These are phyloP conservation scores for Auricularia sp. DNA, from an alignment of 768 basidiomycete genomes.

Conservation along the genomic window DNA sequence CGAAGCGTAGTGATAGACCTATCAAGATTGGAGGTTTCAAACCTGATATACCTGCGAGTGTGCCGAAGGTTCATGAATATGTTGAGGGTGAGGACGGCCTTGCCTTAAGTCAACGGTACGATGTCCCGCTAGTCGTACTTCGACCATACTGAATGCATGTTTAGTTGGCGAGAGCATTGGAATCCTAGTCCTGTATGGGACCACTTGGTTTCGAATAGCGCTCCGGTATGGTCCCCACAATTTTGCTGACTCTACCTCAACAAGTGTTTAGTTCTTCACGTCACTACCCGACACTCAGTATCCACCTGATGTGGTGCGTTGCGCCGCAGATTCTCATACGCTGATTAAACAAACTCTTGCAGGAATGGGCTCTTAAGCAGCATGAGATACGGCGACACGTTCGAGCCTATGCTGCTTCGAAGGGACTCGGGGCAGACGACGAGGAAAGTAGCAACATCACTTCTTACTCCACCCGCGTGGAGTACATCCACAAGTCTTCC, in stretches of 20 bases:
- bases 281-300: slow-evolving; percentile 3
- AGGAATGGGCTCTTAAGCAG: slow-evolving; percentile 20
- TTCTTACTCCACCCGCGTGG: slow-evolving; percentile 41
- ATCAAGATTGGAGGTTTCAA: neutral
- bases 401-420: slow-evolving; percentile 33
- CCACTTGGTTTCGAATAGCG: slow-evolving; percentile 25
- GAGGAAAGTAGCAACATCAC: slow-evolving; percentile 21
- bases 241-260: neutral
- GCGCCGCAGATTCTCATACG: slow-evolving; percentile 16
- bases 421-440: slow-evolving; percentile 35
- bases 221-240: slow-evolving; percentile 19
- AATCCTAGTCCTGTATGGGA: slow-evolving; percentile 31
- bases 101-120: neutral
- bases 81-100: neutral
- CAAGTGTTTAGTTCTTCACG: neutral
- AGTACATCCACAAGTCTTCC: slow-evolving; percentile 31
- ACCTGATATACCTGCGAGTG: neutral
- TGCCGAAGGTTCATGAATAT: neutral
- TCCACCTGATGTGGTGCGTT: slow-evolving; percentile 8
- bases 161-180: slow-evolving; percentile 20
- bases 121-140: neutral
- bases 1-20: neutral
- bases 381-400: slow-evolving; percentile 28
- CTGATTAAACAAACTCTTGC: slow-evolving; percentile 21
- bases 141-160: neutral